Conservation (phyloP, 176 grass and related monocot species). For the Aegilops tauschii region DNA sequence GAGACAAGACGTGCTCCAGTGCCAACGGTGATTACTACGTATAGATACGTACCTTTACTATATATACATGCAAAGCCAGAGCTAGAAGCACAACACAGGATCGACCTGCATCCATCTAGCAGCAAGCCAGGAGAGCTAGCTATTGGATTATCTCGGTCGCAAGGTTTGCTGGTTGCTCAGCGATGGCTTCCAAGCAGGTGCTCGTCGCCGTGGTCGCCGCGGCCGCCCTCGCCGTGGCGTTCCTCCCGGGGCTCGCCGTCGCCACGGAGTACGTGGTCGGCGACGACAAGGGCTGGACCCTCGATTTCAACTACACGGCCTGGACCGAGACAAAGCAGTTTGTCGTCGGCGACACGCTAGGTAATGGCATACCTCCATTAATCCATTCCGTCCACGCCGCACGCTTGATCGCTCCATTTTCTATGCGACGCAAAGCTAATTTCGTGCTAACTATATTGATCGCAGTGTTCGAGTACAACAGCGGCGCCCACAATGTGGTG, state of each 20-base stretch:
- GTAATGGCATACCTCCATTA: not conserved
- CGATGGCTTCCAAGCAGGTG: conserved; percentile 45
- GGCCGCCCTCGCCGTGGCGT: no score
- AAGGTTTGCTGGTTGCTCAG: not conserved
- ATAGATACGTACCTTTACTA: not conserved
- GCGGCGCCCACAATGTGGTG: conserved; percentile 16
- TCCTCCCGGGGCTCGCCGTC: not conserved
- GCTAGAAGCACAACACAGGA: not conserved
- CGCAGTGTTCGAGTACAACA: conserved; percentile 46
- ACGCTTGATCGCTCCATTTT: no score
- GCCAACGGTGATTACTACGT: not conserved
- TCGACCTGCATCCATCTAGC: not conserved
- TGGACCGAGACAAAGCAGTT: no score
- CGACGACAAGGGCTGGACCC: no score
- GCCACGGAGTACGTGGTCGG: conserved; percentile 29
- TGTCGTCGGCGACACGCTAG: not conserved
- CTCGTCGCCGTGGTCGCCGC: no score
- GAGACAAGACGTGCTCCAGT: not conserved
- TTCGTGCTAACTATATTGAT: not conserved
- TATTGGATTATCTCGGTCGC: not conserved
- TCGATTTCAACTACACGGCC: no score
- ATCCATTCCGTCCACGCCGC: no score
- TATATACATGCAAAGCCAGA: no score
- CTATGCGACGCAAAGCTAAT: not conserved
- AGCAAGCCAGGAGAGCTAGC: not conserved